Percentiles rank a stretch among this genome's conserved stretches.
Conservation (phyloP, 805 yeast genomes). For the Candida orba region DNA sequence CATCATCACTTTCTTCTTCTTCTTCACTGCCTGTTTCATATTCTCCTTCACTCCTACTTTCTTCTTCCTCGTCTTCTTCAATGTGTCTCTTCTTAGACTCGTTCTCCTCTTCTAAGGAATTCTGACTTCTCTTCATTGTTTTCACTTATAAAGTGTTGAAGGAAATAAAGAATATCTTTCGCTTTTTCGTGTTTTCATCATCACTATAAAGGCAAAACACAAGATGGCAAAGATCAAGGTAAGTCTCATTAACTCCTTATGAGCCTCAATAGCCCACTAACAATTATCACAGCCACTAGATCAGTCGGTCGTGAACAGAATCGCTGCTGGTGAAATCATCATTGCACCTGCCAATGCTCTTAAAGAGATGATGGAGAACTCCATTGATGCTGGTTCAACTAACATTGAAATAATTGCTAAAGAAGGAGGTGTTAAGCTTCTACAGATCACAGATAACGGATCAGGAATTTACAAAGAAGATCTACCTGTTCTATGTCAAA, state of each 20-base stretch:
- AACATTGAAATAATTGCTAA: constrained; percentile 72
- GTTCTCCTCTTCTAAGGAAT: background rate
- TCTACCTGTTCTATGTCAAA: constrained; percentile 70
- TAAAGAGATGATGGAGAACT: constrained; percentile 87
- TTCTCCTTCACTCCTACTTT: constrained; percentile 1
- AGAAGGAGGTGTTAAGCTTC: constrained; percentile 84
- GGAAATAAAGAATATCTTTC: background rate
- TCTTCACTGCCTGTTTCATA: constrained; percentile 9
- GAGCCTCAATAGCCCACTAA: too few relatives aligned
- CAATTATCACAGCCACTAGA: constrained; percentile 40
- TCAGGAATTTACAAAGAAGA: constrained; percentile 71
- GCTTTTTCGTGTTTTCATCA: background rate
- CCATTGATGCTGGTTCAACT: constrained; percentile 79
- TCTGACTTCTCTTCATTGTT: too few relatives aligned
- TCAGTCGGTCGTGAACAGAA: constrained; percentile 69
- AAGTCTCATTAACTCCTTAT: background rate
- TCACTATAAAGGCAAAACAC: background rate
- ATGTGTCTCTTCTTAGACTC: background rate
- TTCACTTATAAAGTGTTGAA: background rate
- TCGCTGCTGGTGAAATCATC: constrained; percentile 97
- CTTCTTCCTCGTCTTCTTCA: constrained; percentile 5
- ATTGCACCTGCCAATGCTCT: constrained; percentile 91
- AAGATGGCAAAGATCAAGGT: constrained; percentile 1
- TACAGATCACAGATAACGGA: constrained; percentile 90
- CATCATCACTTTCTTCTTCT: constrained; percentile 11